A percentile compares a stretch with the other conserved stretches of the same genome.
These are phyloP conservation scores for Saccharomycopsis javanensis DNA, from an alignment of 805 yeast species.

Conservation along the genomic window DNA sequence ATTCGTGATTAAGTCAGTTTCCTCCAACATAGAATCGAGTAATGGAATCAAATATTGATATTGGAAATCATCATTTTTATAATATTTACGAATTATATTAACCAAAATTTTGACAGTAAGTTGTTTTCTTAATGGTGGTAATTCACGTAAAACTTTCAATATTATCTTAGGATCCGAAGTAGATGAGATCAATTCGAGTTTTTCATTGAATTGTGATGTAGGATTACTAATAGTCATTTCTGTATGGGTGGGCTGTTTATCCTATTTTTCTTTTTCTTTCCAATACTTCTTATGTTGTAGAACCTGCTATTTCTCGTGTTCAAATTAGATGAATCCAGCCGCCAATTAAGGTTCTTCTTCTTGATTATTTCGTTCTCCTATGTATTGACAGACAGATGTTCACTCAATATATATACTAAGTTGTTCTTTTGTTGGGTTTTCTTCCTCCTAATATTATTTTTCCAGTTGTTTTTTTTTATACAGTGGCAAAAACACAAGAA, in stretches of 20 bases:
- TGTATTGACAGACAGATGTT: no score
- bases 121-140: constrained; percentile 63
- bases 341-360: no score
- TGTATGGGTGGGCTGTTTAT: background rate
- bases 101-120: constrained; percentile 47
- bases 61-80: constrained; percentile 34
- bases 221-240: background rate
- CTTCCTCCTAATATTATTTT: background rate
- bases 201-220: constrained; percentile 6
- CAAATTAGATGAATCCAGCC: no score
- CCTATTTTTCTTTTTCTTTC: no score
- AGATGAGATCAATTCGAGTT: constrained; percentile 26
- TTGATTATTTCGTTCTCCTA: no score
- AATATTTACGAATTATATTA: constrained; percentile 49
- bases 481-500: background rate
- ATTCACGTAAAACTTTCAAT: constrained; percentile 74
- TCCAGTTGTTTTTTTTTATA: background rate
- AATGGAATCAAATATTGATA: constrained; percentile 34
- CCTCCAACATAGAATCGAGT: constrained; percentile 29
- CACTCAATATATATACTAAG: no score
- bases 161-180: constrained; percentile 81
- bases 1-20: constrained; percentile 22
- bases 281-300: no score
- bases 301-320: no score
- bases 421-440: no score